A percentile compares a stretch with the other conserved stretches of the same genome.
These are phyloP conservation scores for Oryza meridionalis DNA, from an alignment of 176 grass and related monocot species.

Conservation along the genomic window DNA sequence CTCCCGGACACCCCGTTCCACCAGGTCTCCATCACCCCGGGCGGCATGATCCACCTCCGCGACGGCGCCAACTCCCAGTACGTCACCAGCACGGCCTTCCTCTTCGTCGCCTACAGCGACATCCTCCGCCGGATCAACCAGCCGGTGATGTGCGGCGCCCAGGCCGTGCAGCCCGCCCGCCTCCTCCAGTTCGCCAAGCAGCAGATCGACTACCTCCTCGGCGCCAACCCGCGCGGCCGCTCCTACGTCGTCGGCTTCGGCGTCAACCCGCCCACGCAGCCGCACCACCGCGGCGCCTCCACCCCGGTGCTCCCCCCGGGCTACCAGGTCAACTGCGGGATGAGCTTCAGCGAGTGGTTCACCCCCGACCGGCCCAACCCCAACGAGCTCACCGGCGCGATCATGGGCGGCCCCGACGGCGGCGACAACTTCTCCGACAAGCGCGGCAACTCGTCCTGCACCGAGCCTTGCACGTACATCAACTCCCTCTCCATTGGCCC, in stretches of 20 bases:
- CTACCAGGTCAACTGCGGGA: slow-evolving; percentile 54
- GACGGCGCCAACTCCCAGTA: slow-evolving; percentile 97
- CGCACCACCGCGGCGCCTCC: slow-evolving; percentile 83
- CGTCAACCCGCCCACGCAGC: slow-evolving; percentile 61
- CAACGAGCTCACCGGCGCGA: slow-evolving; percentile 89
- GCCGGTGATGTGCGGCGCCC: slow-evolving; percentile 64
- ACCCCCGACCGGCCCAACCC: slow-evolving; percentile 61
- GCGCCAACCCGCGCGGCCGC: slow-evolving; percentile 66
- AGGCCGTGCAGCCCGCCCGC: slow-evolving; percentile 43
- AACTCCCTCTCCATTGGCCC: slow-evolving; percentile 90
- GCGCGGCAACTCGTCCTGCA: slow-evolving; percentile 51
- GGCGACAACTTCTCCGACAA: slow-evolving; percentile 74
- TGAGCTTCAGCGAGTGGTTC: slow-evolving; percentile 83
- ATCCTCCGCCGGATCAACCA: slow-evolving; percentile 59
- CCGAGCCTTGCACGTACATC: slow-evolving; percentile 88
- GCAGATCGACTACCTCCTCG: slow-evolving; percentile 94
- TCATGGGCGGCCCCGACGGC: slow-evolving; percentile 79
- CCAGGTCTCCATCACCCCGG: slow-evolving; percentile 79
- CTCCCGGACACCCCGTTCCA: slow-evolving; percentile 78
- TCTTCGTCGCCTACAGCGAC: slow-evolving; percentile 72
- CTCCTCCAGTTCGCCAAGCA: slow-evolving; percentile 79
- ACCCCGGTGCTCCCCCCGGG: slow-evolving; percentile 51
- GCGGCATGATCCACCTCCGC: slow-evolving; percentile 89
- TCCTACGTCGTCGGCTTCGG: slow-evolving; percentile 93
- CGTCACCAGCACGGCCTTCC: slow-evolving; percentile 76